Conservation (phyloP, 2,329 filamentous ascomycete species). For the Nemania diffusa region DNA sequence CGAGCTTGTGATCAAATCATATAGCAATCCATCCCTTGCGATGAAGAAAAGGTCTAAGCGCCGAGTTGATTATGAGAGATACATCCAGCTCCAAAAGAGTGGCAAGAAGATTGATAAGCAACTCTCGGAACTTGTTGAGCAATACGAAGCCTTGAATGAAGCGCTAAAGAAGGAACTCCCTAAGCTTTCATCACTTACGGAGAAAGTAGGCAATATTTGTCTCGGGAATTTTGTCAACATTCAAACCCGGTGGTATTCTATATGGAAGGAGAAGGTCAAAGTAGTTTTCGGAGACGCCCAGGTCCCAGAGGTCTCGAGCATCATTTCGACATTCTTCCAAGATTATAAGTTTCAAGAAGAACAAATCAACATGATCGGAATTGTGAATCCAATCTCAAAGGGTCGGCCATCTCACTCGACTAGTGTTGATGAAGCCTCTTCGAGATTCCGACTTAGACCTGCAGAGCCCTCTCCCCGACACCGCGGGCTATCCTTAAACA, state of each 20-base stretch:
- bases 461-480: constrained; percentile 62
- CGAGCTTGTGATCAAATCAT: constrained; percentile 79
- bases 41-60: constrained; percentile 96
- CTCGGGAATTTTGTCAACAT: constrained; percentile 85
- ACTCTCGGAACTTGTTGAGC: constrained; percentile 82
- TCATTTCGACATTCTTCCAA: constrained; percentile 79
- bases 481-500: constrained; percentile 70
- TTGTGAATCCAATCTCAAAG: constrained; percentile 79
- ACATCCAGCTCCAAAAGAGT: constrained; percentile 77
- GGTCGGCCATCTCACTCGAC: constrained; percentile 68
- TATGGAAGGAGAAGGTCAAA: constrained; percentile 85
- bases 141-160: constrained; percentile 91
- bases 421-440: constrained; percentile 63
- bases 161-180: constrained; percentile 93
- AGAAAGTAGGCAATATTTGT: constrained; percentile 84
- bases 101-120: constrained; percentile 91
- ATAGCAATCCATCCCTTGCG: constrained; percentile 84
- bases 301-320: constrained; percentile 75
- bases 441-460: constrained; percentile 61
- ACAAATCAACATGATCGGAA: constrained; percentile 74
- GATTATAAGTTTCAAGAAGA: constrained; percentile 83
- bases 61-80: constrained; percentile 88
- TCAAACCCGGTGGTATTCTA: constrained; percentile 82
- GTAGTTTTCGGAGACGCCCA: constrained; percentile 75
- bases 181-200: constrained; percentile 81